phyloP scores from a whole-genome alignment of 176 grass and related monocot species.

The Hsuehochloa calcarea region DNA sequence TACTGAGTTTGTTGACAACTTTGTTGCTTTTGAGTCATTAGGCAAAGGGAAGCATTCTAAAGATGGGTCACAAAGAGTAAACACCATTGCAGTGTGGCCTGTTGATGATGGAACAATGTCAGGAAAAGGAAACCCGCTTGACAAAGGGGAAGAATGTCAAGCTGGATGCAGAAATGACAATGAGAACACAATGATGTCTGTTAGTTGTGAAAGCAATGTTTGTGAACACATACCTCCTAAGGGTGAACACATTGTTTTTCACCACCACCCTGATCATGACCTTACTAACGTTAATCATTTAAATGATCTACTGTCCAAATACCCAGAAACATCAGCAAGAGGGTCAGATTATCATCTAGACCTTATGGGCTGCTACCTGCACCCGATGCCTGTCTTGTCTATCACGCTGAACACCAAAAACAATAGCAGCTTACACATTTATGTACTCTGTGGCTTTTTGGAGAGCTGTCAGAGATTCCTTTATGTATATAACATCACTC shows the following conservation, averaged over 20 bases:
- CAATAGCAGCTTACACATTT: slow-evolving; percentile 51
- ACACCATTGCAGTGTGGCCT: too few species aligned
- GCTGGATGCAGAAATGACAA: too few species aligned
- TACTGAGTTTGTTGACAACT: too few species aligned
- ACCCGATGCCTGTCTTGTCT: slow-evolving; percentile 68
- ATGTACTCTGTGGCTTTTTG: slow-evolving; percentile 64
- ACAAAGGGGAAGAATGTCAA: too few species aligned
- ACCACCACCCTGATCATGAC: background rate
- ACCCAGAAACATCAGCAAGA: slow-evolving; percentile 29
- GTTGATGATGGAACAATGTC: too few species aligned
- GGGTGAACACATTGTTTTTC: background rate
- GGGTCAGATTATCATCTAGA: slow-evolving; percentile 36
- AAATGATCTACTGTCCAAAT: slow-evolving; percentile 22
- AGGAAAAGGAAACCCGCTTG: too few species aligned
- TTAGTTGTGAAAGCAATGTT: background rate
- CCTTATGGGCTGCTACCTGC: slow-evolving; percentile 58
- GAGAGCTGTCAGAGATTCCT: slow-evolving; percentile 56
- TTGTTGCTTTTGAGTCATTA: too few species aligned
- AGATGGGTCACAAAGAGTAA: too few species aligned
- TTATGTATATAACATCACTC: slow-evolving; percentile 59
- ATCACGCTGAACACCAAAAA: slow-evolving; percentile 58
- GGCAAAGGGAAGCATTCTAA: too few species aligned
- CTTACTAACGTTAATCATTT: slow-evolving; percentile 7
- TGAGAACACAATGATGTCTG: background rate
- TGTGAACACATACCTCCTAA: background rate